Conservation (phyloP, 2,329 filamentous ascomycete genomes). For the Colletotrichum graminicola region DNA sequence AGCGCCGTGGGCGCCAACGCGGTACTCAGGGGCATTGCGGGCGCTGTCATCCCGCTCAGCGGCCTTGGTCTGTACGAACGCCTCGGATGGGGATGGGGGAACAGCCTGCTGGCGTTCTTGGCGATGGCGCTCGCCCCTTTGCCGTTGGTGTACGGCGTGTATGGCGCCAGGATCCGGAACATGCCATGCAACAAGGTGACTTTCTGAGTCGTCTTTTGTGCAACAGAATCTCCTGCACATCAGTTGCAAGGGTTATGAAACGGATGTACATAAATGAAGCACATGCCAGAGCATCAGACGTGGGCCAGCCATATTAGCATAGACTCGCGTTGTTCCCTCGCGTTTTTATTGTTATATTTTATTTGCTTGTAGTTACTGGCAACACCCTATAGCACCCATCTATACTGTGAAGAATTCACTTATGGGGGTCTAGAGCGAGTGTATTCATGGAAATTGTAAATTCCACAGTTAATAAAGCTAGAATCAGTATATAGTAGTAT, state of each 20-base stretch:
- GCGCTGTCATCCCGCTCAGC: constrained; percentile 72
- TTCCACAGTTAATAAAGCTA: not conserved
- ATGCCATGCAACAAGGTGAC: constrained; percentile 15
- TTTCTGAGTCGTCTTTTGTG: not conserved
- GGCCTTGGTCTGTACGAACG: constrained; percentile 61
- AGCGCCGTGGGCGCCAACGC: constrained; percentile 49
- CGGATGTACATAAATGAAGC: not conserved
- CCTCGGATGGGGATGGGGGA: constrained; percentile 64
- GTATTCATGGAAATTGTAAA: not conserved
- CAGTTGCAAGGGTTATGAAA: not conserved
- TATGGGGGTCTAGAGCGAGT: no score
- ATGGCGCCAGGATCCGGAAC: constrained; percentile 37
- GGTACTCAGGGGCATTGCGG: constrained; percentile 68
- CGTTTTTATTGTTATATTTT: rapidly evolving
- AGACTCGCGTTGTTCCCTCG: not conserved
- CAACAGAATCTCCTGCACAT: no score
- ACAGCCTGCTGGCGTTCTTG: constrained; percentile 62
- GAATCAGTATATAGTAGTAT: not conserved
- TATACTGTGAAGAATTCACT: not conserved
- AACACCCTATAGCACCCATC: not conserved
- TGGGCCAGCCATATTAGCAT: not conserved
- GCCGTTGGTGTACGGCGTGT: constrained; percentile 44
- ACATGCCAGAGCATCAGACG: not conserved
- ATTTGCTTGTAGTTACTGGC: not conserved
- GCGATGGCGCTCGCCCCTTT: constrained; percentile 55